Evolutionary conservation across 176 grass and related monocot species (phyloP).

Genomic region (Oryza punctata): DNA sequence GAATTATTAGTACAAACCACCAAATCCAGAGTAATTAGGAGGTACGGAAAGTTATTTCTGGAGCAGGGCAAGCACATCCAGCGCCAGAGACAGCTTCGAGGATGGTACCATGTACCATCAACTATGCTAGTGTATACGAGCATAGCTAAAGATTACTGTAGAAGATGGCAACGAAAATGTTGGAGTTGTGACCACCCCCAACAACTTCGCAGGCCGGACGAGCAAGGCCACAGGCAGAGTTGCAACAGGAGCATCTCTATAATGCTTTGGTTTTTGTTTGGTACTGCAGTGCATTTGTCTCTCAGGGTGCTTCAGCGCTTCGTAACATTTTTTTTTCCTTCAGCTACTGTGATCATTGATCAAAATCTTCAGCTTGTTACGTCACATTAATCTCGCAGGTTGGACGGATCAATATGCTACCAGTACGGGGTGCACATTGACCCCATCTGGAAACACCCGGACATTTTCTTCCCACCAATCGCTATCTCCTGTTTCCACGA

Average conservation of each 20-base stretch:
- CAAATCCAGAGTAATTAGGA: constrained; percentile 26
- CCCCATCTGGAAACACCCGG: neutral
- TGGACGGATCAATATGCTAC: neutral
- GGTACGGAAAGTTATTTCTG: constrained; percentile 16
- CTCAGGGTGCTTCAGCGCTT: neutral
- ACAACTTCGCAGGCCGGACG: constrained; percentile 10
- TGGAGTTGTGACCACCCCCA: constrained; percentile 41
- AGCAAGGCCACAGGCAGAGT: neutral
- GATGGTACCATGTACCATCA: constrained; percentile 2
- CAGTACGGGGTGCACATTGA: neutral
- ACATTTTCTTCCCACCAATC: neutral
- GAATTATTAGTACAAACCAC: constrained; percentile 36
- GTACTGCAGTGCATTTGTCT: neutral
- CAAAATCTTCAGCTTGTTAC: neutral
- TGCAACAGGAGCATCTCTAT: neutral
- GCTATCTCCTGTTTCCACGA: neutral
- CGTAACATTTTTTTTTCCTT: neutral
- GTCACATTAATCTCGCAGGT: neutral
- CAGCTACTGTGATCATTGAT: neutral
- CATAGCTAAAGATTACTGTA: constrained; percentile 25
- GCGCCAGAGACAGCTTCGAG: constrained; percentile 5
- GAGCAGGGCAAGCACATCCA: neutral
- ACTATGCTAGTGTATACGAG: neutral
- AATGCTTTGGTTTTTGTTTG: neutral
- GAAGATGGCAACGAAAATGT: constrained; percentile 19